Percentiles rank a stretch among this genome's conserved stretches.
Conservation (phyloP, 768 basidiomycete species). For the Fomitopsis pulvina region DNA sequence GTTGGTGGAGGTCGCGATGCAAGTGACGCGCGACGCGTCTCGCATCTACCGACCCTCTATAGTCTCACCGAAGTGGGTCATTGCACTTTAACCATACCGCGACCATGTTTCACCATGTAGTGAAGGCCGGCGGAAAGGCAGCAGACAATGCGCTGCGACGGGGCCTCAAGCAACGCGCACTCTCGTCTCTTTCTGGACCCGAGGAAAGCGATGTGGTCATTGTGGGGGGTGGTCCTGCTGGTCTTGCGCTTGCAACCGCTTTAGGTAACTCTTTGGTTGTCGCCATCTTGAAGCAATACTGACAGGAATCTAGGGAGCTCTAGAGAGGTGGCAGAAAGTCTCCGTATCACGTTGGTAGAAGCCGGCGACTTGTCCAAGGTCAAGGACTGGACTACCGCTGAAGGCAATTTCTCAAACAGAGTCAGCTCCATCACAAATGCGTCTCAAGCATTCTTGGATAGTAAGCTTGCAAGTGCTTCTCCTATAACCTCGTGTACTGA, state of each 20-base stretch:
- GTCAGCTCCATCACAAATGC: conserved; percentile 81
- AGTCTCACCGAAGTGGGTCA: too few relatives aligned
- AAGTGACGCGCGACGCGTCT: conserved; percentile 3
- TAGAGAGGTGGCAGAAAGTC: conserved; percentile 38
- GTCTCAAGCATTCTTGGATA: conserved; percentile 59
- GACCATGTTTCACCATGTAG: not conserved
- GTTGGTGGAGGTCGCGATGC: not conserved
- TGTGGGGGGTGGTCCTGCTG: conserved; percentile 91
- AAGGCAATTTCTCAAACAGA: conserved; percentile 66
- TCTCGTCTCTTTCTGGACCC: not conserved
- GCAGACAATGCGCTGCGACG: not conserved
- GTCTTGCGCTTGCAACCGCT: conserved; percentile 83
- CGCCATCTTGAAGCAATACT: not conserved
- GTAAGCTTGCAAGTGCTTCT: conserved; percentile 31
- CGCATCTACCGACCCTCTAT: not conserved
- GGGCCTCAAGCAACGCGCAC: not conserved
- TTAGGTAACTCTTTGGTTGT: conserved; percentile 47
- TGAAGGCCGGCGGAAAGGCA: not conserved
- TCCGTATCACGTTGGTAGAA: conserved; percentile 73
- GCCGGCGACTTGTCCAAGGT: conserved; percentile 68
- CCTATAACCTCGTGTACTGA: not conserved
- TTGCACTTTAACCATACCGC: too few relatives aligned
- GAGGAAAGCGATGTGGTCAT: conserved; percentile 82
- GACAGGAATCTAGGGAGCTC: conserved; percentile 42
- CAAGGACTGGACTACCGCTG: conserved; percentile 54